These are phyloP conservation scores for Zygotorulaspora chibaensis DNA, from an alignment of 805 yeast species.

Conservation along the genomic window DNA sequence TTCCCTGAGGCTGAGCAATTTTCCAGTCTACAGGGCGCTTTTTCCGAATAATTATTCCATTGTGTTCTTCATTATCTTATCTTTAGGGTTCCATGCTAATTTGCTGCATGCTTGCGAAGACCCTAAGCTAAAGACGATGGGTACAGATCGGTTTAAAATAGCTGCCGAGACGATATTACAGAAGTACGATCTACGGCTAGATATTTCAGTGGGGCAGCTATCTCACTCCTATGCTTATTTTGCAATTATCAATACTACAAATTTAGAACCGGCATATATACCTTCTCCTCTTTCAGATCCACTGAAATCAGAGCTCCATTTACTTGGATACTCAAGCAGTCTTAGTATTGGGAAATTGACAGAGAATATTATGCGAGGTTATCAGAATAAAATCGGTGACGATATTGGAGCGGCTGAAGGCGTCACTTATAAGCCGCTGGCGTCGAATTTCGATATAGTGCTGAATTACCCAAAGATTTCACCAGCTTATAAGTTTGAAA, in stretches of 20 bases:
- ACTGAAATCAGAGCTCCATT: constrained; percentile 19
- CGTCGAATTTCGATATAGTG: constrained; percentile 15
- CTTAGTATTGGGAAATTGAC: constrained; percentile 13
- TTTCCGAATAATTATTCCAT: constrained; percentile 30
- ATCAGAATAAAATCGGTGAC: constrained; percentile 15
- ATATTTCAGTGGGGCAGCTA: constrained; percentile 9
- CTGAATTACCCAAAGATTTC: constrained; percentile 7
- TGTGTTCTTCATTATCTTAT: constrained; percentile 56
- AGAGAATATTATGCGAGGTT: constrained; percentile 28
- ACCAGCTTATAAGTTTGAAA: constrained; percentile 18
- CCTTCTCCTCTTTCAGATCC: constrained; percentile 33
- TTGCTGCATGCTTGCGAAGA: constrained; percentile 76
- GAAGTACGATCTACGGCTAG: constrained; percentile 30
- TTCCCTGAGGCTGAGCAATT: constrained; percentile 10
- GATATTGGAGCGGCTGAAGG: constrained; percentile 13
- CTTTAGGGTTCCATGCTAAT: constrained; percentile 86
- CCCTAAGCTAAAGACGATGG: constrained; percentile 59
- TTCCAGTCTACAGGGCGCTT: constrained; percentile 35
- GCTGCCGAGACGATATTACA: constrained; percentile 59
- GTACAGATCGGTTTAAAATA: constrained; percentile 59
- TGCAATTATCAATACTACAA: constrained; percentile 28
- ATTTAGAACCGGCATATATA: constrained; percentile 27
- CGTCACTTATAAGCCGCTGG: constrained; percentile 16
- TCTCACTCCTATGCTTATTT: constrained; percentile 24
- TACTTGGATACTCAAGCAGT: constrained; percentile 23